phyloP scores from a whole-genome alignment of 83 land plant species.

The Isoetes engelmannii region DNA sequence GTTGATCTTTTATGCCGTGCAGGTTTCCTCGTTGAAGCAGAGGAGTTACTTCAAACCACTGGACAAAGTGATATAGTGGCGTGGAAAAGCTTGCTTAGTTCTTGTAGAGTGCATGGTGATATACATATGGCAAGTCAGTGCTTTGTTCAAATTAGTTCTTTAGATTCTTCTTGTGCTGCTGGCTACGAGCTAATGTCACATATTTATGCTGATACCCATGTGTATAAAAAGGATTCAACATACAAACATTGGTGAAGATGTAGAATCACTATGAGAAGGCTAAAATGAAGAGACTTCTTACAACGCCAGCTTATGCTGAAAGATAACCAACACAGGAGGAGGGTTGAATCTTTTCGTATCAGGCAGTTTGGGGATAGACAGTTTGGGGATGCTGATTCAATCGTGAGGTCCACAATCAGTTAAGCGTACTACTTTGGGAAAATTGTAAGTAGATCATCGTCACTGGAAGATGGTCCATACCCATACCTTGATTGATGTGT shows the following conservation, averaged over 20 bases:
- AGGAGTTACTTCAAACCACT: not conserved
- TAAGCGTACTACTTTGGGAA: too few species aligned
- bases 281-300: too few species aligned
- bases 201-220: not conserved
- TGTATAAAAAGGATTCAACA: not conserved
- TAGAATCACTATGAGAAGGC: not conserved
- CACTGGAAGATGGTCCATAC: too few species aligned
- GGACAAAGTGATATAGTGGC: not conserved
- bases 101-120: not conserved
- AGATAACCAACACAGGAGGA: too few species aligned
- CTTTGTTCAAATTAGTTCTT: not conserved
- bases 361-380: too few species aligned
- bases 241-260: not conserved
- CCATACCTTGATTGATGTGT: too few species aligned
- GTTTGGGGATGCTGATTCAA: too few species aligned
- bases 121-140: not conserved
- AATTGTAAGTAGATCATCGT: too few species aligned
- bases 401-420: too few species aligned
- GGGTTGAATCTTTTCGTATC: too few species aligned
- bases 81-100: not conserved
- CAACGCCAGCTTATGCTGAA: too few species aligned
- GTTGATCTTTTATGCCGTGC: conserved; percentile 3
- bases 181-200: not conserved
- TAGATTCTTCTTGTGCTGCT: not conserved
- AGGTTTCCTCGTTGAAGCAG: not conserved